Evolutionary conservation across 805 yeast species (phyloP), one percentile per base, ranked within the genome.

Genomic region (Yarrowia divulgata): DNA sequence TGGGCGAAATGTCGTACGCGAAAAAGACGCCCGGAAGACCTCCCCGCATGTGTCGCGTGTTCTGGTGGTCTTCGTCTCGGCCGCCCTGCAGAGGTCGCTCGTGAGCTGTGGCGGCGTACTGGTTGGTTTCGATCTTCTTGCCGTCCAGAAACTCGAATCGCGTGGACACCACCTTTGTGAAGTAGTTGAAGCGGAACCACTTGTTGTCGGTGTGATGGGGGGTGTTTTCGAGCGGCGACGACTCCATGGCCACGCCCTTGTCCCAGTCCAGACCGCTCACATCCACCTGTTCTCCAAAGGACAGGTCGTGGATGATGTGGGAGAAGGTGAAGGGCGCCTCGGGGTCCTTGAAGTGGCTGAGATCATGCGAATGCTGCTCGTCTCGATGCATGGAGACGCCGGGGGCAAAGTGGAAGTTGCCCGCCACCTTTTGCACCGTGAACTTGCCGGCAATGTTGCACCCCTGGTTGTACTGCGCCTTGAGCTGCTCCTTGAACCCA

Each of bases 361-460:
- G 79, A 76, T 95, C 99, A 80, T 95, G 99, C 70, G 86, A 83
- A 77, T 95, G 99, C 62, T 70, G 72, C 64, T 84, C 83, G 18
- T 86, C 87, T 10, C 80, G 78, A 69, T 79, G 78, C 74, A 82
- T 83, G 1, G 96, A 87, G 34, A 90, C 87, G 49, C 99, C 99
- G 4, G 99, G 98, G 0, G 98, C 97, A 83, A 95, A 93, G 81
- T 95, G 98, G 72, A 95, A 80, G 75, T 91, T 90, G 60, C 99
- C 99, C 29, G 90, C 88, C 54, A 95, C 90, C 79, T 97, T 87
- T 79, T 91, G 91, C 75, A 95, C 86, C 73, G 86, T 81, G 8
- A 96, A 89, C 29, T 85, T 82, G 39, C 99, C 99, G 71, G 85
- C 84, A 49, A 95, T 83, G 72, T 97, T 85, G 79, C 99, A 95